Conservation (phyloP, 2,329 filamentous ascomycete genomes). For the Trichoderma koningiopsis region DNA sequence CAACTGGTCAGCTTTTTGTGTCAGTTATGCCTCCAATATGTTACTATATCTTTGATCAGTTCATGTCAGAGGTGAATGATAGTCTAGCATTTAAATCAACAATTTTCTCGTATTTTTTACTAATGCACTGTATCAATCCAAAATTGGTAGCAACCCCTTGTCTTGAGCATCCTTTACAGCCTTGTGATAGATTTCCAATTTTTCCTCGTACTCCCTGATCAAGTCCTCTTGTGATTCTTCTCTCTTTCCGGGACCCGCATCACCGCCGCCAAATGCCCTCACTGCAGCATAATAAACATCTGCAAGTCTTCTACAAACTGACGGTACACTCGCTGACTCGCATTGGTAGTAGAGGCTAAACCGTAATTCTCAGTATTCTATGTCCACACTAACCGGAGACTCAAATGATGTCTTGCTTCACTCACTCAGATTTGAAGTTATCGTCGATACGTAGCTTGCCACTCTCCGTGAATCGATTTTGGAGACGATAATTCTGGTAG, state of each 20-base stretch:
- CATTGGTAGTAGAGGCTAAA: conserved; percentile 44
- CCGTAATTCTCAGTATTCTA: conserved; percentile 1
- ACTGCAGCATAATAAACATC: conserved; percentile 47
- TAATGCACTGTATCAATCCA: not conserved
- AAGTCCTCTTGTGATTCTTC: conserved; percentile 33
- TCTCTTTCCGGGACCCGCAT: conserved; percentile 36
- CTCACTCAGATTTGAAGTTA: conserved; percentile 52
- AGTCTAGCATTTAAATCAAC: not conserved
- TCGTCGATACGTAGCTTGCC: conserved; percentile 50
- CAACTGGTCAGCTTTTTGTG: not conserved
- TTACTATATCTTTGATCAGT: not conserved
- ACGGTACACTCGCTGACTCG: conserved; percentile 26
- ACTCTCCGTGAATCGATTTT: conserved; percentile 48
- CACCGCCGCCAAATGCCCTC: conserved; percentile 40
- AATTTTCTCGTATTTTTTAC: not conserved
- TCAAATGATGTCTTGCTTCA: not conserved
- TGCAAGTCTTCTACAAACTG: conserved; percentile 40
- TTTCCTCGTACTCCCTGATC: conserved; percentile 39
- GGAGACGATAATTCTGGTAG: conserved; percentile 55
- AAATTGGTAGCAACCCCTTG: conserved; percentile 32
- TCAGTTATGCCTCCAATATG: not conserved
- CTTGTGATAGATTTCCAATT: conserved; percentile 40
- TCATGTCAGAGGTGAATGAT: not conserved
- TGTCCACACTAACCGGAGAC: fast-evolving
- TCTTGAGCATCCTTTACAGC: conserved; percentile 41